phyloP scores from a whole-genome alignment of 2,329 filamentous ascomycete genomes.

The Corinectria fuckeliana region DNA sequence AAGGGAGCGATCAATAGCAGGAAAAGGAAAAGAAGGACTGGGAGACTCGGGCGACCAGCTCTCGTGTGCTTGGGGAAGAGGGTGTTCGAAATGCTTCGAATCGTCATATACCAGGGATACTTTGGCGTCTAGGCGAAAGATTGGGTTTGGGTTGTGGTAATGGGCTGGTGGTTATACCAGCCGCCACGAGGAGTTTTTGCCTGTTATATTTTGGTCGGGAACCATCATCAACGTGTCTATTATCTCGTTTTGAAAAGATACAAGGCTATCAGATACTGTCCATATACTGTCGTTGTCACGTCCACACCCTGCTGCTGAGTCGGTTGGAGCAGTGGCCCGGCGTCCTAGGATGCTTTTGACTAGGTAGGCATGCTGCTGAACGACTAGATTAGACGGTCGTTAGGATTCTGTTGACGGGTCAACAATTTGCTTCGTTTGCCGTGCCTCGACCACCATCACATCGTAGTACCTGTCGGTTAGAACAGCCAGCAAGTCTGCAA shows the following conservation, averaged over 20 bases:
- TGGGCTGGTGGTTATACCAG: conserved; percentile 23
- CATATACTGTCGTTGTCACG: conserved; percentile 9
- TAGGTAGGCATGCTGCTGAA: too few relatives aligned
- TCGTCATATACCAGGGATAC: conserved; percentile 41
- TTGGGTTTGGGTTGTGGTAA: conserved; percentile 25
- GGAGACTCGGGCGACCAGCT: conserved; percentile 1
- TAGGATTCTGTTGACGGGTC: neutral
- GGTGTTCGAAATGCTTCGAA: conserved; percentile 28
- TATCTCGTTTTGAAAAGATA: conserved; percentile 10
- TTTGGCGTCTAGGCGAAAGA: conserved; percentile 36
- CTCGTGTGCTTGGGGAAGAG: conserved; percentile 12
- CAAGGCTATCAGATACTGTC: conserved; percentile 17
- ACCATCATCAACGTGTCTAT: conserved; percentile 18
- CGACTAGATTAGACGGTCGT: too few relatives aligned
- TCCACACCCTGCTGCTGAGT: neutral
- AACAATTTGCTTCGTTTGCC: neutral
- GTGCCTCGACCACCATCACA: neutral
- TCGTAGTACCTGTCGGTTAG: neutral
- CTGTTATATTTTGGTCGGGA: conserved; percentile 22
- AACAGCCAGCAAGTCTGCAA: conserved; percentile 18
- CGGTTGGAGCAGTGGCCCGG: neutral
- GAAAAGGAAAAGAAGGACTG: conserved; percentile 3
- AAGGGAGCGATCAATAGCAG: neutral
- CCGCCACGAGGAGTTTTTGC: conserved; percentile 26
- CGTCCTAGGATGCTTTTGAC: neutral